phyloP scores from a whole-genome alignment of 495 filamentous ascomycete genomes.

The Talaromyces wortmannii region DNA sequence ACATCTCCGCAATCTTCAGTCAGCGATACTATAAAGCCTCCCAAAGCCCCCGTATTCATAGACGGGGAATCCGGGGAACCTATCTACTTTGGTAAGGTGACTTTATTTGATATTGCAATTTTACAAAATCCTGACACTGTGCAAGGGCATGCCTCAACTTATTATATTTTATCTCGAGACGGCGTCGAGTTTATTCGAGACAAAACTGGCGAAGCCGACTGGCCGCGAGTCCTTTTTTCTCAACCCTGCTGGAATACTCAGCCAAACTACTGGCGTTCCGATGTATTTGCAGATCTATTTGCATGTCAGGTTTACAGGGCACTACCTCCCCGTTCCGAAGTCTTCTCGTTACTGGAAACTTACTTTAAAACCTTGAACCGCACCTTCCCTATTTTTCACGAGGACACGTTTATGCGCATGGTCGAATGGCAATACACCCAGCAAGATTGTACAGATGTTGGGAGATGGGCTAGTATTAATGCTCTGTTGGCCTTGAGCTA shows the following conservation, averaged over 20 bases:
- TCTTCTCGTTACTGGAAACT: slow-evolving; percentile 73
- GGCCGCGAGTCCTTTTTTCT: slow-evolving; percentile 75
- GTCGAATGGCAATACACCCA: slow-evolving; percentile 89
- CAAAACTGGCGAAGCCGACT: slow-evolving; percentile 84
- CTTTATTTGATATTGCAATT: background rate
- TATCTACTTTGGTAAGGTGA: slow-evolving; percentile 55
- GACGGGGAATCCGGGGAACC: slow-evolving; percentile 84
- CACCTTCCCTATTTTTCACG: slow-evolving; percentile 93
- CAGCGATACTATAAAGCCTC: slow-evolving; percentile 10
- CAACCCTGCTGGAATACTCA: slow-evolving; percentile 69
- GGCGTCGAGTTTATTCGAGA: slow-evolving; percentile 97
- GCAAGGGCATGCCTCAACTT: slow-evolving; percentile 80
- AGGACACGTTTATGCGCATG: slow-evolving; percentile 90
- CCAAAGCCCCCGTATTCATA: slow-evolving; percentile 53
- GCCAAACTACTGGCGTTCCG: slow-evolving; percentile 86
- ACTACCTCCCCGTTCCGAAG: slow-evolving; percentile 72
- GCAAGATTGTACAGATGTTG: slow-evolving; percentile 85
- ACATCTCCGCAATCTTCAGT: slow-evolving; percentile 8
- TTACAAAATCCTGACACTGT: slow-evolving; percentile 11
- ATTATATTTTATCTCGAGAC: slow-evolving; percentile 91
- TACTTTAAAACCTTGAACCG: slow-evolving; percentile 96
- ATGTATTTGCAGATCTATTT: slow-evolving; percentile 89
- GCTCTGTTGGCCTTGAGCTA: slow-evolving; percentile 85
- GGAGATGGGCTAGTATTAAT: slow-evolving; percentile 96
- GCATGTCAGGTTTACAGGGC: slow-evolving; percentile 68